Conservation (phyloP, 805 yeast genomes). For the Ogataea populi-albae region DNA sequence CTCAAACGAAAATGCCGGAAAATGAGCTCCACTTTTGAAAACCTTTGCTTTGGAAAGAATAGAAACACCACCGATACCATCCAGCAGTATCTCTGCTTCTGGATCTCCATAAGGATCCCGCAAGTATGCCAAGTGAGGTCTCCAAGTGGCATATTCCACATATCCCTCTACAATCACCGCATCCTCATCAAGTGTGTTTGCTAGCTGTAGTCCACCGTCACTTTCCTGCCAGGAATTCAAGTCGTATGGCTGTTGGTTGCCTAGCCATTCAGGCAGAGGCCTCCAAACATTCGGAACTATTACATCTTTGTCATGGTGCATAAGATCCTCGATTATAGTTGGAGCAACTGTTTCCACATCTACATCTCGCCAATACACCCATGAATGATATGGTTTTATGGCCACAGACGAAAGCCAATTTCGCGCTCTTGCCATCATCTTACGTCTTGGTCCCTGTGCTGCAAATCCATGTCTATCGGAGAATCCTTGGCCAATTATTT, state of each 20-base stretch:
- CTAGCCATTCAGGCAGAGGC: slow-evolving; percentile 83
- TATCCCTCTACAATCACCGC: slow-evolving; percentile 97
- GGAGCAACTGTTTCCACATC: slow-evolving; percentile 91
- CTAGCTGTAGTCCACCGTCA: slow-evolving; percentile 77
- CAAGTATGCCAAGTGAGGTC: slow-evolving; percentile 93
- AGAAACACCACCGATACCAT: slow-evolving; percentile 97
- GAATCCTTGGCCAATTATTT: slow-evolving; percentile 87
- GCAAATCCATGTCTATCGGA: slow-evolving; percentile 93
- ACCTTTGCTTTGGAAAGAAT: slow-evolving; percentile 84
- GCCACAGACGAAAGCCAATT: slow-evolving; percentile 91
- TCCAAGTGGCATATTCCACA: slow-evolving; percentile 96
- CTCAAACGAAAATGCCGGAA: slow-evolving; percentile 94
- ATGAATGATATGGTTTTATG: slow-evolving; percentile 85
- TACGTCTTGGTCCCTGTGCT: slow-evolving; percentile 93
- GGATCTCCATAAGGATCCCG: slow-evolving; percentile 95
- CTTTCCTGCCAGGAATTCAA: slow-evolving; percentile 84
- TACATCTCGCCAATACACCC: slow-evolving; percentile 98
- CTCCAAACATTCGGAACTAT: slow-evolving; percentile 95
- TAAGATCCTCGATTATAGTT: slow-evolving; percentile 83
- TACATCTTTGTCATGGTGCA: slow-evolving; percentile 88
- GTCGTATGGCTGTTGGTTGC: slow-evolving; percentile 82
- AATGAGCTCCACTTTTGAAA: slow-evolving; percentile 84
- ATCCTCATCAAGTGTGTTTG: slow-evolving; percentile 79
- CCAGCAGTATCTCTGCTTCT: slow-evolving; percentile 87
- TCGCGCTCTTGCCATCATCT: slow-evolving; percentile 92